Conservation (phyloP, 164 flowering plant species). For the Santalum album region DNA sequence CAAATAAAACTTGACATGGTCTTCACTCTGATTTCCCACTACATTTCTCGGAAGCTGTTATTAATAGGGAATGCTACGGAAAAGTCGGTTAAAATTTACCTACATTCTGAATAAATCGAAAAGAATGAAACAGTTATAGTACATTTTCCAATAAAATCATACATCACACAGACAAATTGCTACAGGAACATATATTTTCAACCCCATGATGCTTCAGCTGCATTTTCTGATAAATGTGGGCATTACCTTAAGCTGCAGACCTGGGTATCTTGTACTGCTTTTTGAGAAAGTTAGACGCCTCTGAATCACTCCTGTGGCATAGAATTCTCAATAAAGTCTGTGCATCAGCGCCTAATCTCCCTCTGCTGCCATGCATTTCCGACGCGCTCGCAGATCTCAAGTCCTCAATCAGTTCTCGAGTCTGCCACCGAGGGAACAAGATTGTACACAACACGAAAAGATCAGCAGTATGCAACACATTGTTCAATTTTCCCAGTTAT, state of each 20-base stretch:
- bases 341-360: slow-evolving; percentile 64
- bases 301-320: slow-evolving; percentile 86
- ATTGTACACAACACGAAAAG: not conserved
- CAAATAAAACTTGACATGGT: too few species aligned
- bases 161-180: not conserved
- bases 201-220: not conserved
- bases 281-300: slow-evolving; percentile 89
- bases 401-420: slow-evolving; percentile 80
- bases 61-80: too few species aligned
- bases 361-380: slow-evolving; percentile 48
- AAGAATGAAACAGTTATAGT: too few species aligned
- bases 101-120: too few species aligned
- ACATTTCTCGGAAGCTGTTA: too few species aligned
- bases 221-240: not conserved
- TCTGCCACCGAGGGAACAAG: slow-evolving; percentile 45
- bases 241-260: slow-evolving; percentile 38
- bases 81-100: too few species aligned
- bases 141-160: too few species aligned
- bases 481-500: too few species aligned
- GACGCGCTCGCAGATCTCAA: slow-evolving; percentile 53
- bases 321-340: slow-evolving; percentile 69
- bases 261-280: slow-evolving; percentile 92
- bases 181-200: not conserved
- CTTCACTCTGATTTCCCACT: too few species aligned
- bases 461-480: not conserved